Evolutionary conservation across 805 yeast genomes (phyloP).

Genomic region (Komagataella kurtzmanii): DNA sequence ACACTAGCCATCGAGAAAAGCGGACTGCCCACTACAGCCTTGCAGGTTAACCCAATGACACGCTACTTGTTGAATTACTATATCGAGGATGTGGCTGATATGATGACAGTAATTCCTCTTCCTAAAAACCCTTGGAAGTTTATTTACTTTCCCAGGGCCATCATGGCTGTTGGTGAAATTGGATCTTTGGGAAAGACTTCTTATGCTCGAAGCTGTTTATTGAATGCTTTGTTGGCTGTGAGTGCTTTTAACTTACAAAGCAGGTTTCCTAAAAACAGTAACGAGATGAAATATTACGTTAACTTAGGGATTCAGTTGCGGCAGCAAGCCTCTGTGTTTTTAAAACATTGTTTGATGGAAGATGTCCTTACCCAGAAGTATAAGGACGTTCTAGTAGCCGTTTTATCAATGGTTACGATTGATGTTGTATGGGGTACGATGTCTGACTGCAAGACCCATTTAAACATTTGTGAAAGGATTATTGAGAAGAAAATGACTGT

Average conservation of each 20-base stretch:
- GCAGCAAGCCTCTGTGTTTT: slow-evolving; percentile 58
- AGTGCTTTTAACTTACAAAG: slow-evolving; percentile 72
- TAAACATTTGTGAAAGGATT: slow-evolving; percentile 65
- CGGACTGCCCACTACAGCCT: slow-evolving; percentile 46
- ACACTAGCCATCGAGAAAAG: slow-evolving; percentile 24
- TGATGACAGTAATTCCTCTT: slow-evolving; percentile 48
- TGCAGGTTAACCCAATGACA: slow-evolving; percentile 56
- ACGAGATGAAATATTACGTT: slow-evolving; percentile 54
- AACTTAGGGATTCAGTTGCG: slow-evolving; percentile 64
- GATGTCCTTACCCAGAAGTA: slow-evolving; percentile 51
- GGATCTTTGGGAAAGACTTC: slow-evolving; percentile 63
- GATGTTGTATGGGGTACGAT: slow-evolving; percentile 87
- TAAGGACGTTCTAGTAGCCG: slow-evolving; percentile 74
- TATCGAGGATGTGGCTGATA: slow-evolving; percentile 64
- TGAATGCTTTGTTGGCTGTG: slow-evolving; percentile 71
- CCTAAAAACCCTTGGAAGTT: slow-evolving; percentile 82
- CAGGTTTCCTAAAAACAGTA: slow-evolving; percentile 53
- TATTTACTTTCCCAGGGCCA: slow-evolving; percentile 74
- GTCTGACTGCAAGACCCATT: slow-evolving; percentile 70
- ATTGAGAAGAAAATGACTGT: slow-evolving; percentile 54
- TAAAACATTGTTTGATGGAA: slow-evolving; percentile 41
- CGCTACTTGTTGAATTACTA: slow-evolving; percentile 63
- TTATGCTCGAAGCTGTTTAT: slow-evolving; percentile 60
- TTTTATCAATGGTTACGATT: slow-evolving; percentile 75
- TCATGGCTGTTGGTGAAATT: slow-evolving; percentile 72